Conservation (phyloP, 2,329 filamentous ascomycete genomes). For the Fusarium mundagurra region DNA sequence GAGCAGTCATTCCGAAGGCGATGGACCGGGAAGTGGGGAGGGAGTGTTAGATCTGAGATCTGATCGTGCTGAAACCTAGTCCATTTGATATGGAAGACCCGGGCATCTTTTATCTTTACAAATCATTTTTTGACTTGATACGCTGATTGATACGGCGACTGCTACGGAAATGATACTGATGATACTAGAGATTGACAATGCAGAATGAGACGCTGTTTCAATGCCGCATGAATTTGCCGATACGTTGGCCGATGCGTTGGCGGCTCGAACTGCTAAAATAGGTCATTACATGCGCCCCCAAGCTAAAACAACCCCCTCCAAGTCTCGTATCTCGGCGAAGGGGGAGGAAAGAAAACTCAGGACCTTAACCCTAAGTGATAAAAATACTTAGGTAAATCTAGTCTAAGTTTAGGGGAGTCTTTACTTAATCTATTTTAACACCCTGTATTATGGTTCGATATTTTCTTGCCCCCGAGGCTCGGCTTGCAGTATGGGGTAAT, state of each 20-base stretch:
- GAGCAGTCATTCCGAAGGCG: slow-evolving; percentile 1
- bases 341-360: too few relatives aligned
- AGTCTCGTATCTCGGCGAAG: too few relatives aligned
- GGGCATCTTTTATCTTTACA: slow-evolving; percentile 12
- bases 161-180: neutral
- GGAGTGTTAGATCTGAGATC: neutral
- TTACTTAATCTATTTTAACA: too few relatives aligned
- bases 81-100: neutral
- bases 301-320: neutral
- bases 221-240: neutral
- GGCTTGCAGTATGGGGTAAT: neutral
- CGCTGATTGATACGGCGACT: neutral
- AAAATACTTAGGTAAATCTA: too few relatives aligned
- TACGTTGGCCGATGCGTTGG: too few relatives aligned
- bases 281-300: neutral
- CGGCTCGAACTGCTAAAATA: neutral
- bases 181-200: neutral
- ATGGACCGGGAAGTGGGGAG: neutral
- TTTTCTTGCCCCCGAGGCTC: too few relatives aligned
- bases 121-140: neutral
- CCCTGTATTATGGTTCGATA: too few relatives aligned
- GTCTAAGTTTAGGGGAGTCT: too few relatives aligned
- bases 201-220: neutral
- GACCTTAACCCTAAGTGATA: too few relatives aligned
- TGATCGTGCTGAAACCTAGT: neutral